Percentiles rank a stretch among this genome's conserved stretches.
Conservation (phyloP, 805 yeast genomes). For the Debaryomyces tyrocola region DNA sequence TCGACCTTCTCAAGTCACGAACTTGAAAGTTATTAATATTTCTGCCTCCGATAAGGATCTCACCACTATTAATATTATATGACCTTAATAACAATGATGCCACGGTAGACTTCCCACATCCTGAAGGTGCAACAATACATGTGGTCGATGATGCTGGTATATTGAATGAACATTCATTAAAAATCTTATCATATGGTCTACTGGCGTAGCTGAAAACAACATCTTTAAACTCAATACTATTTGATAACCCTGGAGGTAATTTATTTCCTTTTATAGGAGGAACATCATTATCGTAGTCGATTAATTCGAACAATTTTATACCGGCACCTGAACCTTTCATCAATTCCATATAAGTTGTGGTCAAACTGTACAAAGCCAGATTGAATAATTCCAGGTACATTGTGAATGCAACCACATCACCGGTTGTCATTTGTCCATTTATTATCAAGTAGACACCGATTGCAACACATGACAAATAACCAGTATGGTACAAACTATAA, state of each 20-base stretch:
- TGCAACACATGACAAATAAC: conserved; percentile 43
- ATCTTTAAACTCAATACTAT: conserved; percentile 37
- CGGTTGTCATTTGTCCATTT: conserved; percentile 46
- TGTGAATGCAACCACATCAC: conserved; percentile 47
- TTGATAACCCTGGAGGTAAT: conserved; percentile 18
- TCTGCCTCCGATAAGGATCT: conserved; percentile 51
- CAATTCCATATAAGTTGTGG: conserved; percentile 46
- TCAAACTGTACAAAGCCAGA: conserved; percentile 43
- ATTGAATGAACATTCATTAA: conserved; percentile 37
- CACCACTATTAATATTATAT: conserved; percentile 50
- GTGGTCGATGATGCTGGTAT: conserved; percentile 38
- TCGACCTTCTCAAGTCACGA: conserved; percentile 45
- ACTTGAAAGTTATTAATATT: conserved; percentile 50
- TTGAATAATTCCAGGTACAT: conserved; percentile 46
- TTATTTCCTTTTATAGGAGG: conserved; percentile 36
- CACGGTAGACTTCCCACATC: conserved; percentile 62
- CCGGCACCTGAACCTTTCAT: conserved; percentile 52
- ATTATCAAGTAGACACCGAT: conserved; percentile 43
- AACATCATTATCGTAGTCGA: conserved; percentile 37
- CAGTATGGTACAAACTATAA: conserved; percentile 42
- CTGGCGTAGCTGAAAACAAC: conserved; percentile 45
- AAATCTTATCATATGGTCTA: conserved; percentile 34
- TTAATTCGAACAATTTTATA: conserved; percentile 41
- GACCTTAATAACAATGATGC: conserved; percentile 54
- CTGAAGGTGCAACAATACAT: conserved; percentile 56